Conservation (phyloP, 2,329 filamentous ascomycete species). For the Alternaria novae-zelandiae region DNA sequence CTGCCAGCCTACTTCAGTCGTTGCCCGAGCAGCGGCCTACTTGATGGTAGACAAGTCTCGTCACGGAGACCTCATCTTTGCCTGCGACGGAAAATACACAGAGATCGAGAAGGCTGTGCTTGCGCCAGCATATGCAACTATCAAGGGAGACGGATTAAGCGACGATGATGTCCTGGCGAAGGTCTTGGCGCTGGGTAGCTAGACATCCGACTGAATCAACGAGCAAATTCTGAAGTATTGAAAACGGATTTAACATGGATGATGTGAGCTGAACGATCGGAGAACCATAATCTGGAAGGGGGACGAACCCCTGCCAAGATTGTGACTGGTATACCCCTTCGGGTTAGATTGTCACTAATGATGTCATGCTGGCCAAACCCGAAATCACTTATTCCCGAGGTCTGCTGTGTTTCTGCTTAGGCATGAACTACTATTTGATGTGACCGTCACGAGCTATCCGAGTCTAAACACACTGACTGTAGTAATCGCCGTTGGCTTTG, state of each 20-base stretch:
- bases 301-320: neutral
- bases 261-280: neutral
- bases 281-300: neutral
- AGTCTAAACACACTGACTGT: slow-evolving; percentile 28
- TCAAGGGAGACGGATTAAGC: slow-evolving; percentile 25
- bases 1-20: slow-evolving; percentile 55
- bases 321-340: neutral
- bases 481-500: slow-evolving; percentile 31
- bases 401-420: neutral
- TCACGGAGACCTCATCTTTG: slow-evolving; percentile 62
- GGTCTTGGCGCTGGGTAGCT: slow-evolving; percentile 18
- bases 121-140: slow-evolving; percentile 24
- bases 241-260: neutral
- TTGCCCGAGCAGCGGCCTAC: slow-evolving; percentile 57
- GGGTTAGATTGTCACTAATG: neutral
- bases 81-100: slow-evolving; percentile 55
- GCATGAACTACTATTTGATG: neutral
- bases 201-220: neutral
- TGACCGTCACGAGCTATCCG: neutral
- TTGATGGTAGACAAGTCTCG: slow-evolving; percentile 58
- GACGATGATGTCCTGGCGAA: slow-evolving; percentile 29
- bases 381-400: neutral
- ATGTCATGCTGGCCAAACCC: neutral
- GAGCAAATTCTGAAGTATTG: neutral
- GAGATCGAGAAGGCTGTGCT: slow-evolving; percentile 60